Evolutionary conservation across 306 rosid species (phyloP), one percentile per base, ranked within the genome.

Genomic region (Sophora flavescens): DNA sequence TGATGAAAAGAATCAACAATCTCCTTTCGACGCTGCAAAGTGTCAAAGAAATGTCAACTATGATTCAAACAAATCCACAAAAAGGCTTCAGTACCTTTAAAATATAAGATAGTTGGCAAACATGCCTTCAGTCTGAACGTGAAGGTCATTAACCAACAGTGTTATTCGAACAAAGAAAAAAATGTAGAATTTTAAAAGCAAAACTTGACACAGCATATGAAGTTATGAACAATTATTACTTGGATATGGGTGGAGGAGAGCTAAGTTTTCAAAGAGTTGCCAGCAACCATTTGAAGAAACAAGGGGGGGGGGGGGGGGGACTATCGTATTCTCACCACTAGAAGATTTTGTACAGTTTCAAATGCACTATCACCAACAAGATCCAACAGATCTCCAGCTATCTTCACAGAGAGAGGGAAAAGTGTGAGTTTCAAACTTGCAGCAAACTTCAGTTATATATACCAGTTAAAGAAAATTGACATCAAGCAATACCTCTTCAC

Each of bases 341-440:
- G 60, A 71, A 94, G 88, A 63, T 85, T 91, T 86, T 94, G 98
- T 69, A 94, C 97, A 14, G 88, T 87, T 80, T 92, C 97, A 76
- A 94, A 92, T 62, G 94, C 96, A 80, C 92, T 16, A 84, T 94
- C 98, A 63, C 97, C 98, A 69, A 84, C 97, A 44, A 94, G 91
- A 85, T 94, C 98, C 91, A 94, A 81, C 77, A 94, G 77, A 83
- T 90, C 97, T 75, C 93, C 91, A 35, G 97, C 98, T 84, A 94
- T 89, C 98, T 94, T 83, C 83, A 82, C 39, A 52, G 41, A 78
- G 54, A 59, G 61, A 78, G 66, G 76, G 54, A 41, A 78, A 52
- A 61, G 50, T 6, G n/a, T 42, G 57, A 68, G 32, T 70, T 77
- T 74, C 52, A 22, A 74, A 44, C 51, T 39, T 72, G 54, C 75